Base-by-base conservation (phyloP, 352 stramenopile species). In the Globisporangium barbulae region DNA sequence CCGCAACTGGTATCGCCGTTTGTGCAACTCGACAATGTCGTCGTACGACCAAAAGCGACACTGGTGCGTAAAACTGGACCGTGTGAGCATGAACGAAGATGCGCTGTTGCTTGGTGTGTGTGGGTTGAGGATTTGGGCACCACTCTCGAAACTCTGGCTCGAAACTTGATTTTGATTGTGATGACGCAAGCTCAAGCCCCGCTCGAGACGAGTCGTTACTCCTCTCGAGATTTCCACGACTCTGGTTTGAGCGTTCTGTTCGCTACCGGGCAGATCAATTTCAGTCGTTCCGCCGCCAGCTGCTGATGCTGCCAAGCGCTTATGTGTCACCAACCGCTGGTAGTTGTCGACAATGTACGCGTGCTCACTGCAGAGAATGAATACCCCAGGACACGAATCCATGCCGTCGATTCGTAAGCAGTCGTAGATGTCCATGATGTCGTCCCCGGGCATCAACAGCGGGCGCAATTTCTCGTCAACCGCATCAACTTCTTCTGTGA, bases 321-420 rank as follows among this genome's bases (percentile, higher is more conserved):
- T 45, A 8, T 55, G 41, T 19, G 50, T 31, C 33, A 22, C 25
- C 17, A 80, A n/a, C 6, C 69, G 71, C 52, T 89, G 79, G 45
- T 90, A 90, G 56, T 90, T 89, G 61, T 91, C 83, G 8, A 91
- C 67, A 33, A 90, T 90, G 59, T 91, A 91, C 25, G 84, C 63
- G 49, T 90, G 74, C 41, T 87, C 73, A 41, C 75, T 89, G 68
- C 81, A 86, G 0, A 91, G 28, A 28, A 91, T 69, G 50, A 91
- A 89, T 4, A 91, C 78, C 0, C 83, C 81, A 3, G 83, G 83
- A 54, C 79, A 90, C 19, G 81, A 87, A 68, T 90, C 83, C 79
- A 90, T 88, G n/a, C 83, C 83, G 39, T 91, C 83, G 47, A 91
- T 81, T 28, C 83, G 75, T 52, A 89, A 71, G 50, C 83, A 91